Percentiles rank a stretch among this genome's conserved stretches.
Evolutionary conservation across 305 asterid species (phyloP).

Genomic region (Fraxinus sp.): DNA sequence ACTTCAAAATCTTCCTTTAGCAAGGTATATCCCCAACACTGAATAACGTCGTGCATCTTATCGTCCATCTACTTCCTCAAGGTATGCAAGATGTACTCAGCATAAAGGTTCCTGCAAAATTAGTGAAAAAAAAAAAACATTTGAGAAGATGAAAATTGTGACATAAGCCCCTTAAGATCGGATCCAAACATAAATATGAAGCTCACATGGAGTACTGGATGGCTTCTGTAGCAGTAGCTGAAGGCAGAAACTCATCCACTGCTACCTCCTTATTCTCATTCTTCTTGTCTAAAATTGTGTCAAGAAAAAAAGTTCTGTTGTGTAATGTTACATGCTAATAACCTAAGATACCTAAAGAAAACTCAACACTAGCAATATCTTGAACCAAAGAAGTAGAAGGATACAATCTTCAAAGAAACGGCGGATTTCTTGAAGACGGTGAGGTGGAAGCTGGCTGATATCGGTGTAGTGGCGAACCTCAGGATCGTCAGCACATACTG

Average conservation of each 20-base stretch:
- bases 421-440: constrained; percentile 57
- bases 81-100: constrained; percentile 58
- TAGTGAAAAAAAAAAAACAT: background rate
- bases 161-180: background rate
- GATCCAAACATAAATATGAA: background rate
- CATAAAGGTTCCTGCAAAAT: constrained; percentile 61
- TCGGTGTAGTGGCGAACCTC: constrained; percentile 61
- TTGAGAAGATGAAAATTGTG: background rate
- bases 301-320: constrained; percentile 12
- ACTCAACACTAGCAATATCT: background rate
- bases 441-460: constrained; percentile 55
- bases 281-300: constrained; percentile 49
- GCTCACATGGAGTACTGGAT: constrained; percentile 64
- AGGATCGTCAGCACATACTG: constrained; percentile 70
- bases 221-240: constrained; percentile 45
- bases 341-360: background rate
- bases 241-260: constrained; percentile 54
- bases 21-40: background rate
- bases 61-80: constrained; percentile 44
- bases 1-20: background rate
- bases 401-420: constrained; percentile 73
- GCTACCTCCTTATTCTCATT: constrained; percentile 67
- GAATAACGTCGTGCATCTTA: background rate
- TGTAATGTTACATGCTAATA: background rate
- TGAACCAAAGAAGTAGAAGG: constrained; percentile 16